Conservation (phyloP, 2,329 filamentous ascomycete species). For the Capronia epimyces region DNA sequence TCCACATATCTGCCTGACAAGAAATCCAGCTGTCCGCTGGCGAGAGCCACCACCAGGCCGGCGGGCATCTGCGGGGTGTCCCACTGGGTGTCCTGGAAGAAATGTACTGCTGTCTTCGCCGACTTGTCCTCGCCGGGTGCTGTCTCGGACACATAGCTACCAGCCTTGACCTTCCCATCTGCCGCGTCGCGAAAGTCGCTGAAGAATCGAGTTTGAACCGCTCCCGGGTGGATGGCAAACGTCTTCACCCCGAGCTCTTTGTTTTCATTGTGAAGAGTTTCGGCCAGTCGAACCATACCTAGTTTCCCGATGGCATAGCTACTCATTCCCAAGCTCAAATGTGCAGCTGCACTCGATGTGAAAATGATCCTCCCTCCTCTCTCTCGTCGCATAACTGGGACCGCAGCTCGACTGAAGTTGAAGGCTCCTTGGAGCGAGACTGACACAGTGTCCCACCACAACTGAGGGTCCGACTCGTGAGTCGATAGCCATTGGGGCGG, state of each 20-base stretch:
- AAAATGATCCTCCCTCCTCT: conserved; percentile 22
- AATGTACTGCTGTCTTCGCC: conserved; percentile 18
- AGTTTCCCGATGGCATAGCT: conserved; percentile 25
- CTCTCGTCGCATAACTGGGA: conserved; percentile 23
- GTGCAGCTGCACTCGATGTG: conserved; percentile 23
- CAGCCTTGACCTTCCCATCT: conserved; percentile 16
- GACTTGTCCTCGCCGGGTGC: conserved; percentile 18
- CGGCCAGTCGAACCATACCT: conserved; percentile 21
- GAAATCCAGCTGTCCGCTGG: conserved; percentile 20
- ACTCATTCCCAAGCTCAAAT: conserved; percentile 20
- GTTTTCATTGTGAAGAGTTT: conserved; percentile 25
- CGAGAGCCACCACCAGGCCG: conserved; percentile 18
- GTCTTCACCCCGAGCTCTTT: conserved; percentile 21
- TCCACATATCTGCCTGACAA: conserved; percentile 23
- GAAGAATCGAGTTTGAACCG: conserved; percentile 24
- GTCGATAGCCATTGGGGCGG: conserved; percentile 25
- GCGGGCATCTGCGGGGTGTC: conserved; percentile 25
- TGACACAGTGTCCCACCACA: conserved; percentile 25
- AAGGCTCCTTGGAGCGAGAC: conserved; percentile 23
- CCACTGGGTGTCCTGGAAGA: conserved; percentile 17
- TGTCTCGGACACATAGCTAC: conserved; percentile 19
- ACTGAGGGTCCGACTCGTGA: conserved; percentile 18
- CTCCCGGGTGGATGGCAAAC: conserved; percentile 25
- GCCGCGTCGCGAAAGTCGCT: conserved; percentile 24
- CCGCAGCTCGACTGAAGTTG: conserved; percentile 22